A percentile compares a stretch with the other conserved stretches of the same genome.
Evolutionary conservation across 2,329 filamentous ascomycete species (phyloP).

Genomic region (Pseudopyricularia javanii): DNA sequence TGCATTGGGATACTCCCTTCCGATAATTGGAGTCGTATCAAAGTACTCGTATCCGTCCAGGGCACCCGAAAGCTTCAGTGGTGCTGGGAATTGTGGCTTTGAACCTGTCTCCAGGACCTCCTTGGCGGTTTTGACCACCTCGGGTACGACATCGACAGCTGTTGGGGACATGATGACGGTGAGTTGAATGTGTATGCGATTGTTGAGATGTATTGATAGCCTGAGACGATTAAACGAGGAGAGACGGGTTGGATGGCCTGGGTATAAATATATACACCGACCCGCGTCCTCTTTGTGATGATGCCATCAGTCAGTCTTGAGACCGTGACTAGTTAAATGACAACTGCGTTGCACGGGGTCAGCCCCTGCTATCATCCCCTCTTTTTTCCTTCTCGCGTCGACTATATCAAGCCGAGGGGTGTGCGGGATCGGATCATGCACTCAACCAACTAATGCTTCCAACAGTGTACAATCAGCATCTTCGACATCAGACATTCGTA

Average conservation of each 20-base stretch:
- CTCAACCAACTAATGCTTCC: not conserved
- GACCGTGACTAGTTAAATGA: too few species aligned
- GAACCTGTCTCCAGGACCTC: not conserved
- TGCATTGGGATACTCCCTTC: slow-evolving; percentile 45
- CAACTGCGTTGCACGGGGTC: too few species aligned
- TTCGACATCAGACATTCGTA: not conserved
- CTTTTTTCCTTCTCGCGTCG: too few species aligned
- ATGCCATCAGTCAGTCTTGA: too few species aligned
- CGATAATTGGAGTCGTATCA: slow-evolving; percentile 50
- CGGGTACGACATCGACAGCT: slow-evolving; percentile 9
- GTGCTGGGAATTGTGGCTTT: slow-evolving; percentile 10
- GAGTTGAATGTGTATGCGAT: not conserved
- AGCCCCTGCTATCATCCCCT: too few species aligned
- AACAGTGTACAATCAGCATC: not conserved
- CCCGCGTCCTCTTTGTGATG: too few species aligned
- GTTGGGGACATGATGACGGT: slow-evolving; percentile 10
- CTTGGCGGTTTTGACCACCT: slow-evolving; percentile 5
- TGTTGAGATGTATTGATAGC: not conserved
- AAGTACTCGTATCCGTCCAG: slow-evolving; percentile 40
- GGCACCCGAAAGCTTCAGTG: slow-evolving; percentile 34
- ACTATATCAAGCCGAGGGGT: not conserved
- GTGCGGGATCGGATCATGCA: not conserved
- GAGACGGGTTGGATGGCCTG: not conserved
- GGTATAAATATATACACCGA: too few species aligned
- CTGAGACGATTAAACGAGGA: not conserved